Evolutionary conservation across 345 rosid genomes (phyloP), one percentile per base, ranked within the genome.

Genomic region (Eucalyptus regnans): DNA sequence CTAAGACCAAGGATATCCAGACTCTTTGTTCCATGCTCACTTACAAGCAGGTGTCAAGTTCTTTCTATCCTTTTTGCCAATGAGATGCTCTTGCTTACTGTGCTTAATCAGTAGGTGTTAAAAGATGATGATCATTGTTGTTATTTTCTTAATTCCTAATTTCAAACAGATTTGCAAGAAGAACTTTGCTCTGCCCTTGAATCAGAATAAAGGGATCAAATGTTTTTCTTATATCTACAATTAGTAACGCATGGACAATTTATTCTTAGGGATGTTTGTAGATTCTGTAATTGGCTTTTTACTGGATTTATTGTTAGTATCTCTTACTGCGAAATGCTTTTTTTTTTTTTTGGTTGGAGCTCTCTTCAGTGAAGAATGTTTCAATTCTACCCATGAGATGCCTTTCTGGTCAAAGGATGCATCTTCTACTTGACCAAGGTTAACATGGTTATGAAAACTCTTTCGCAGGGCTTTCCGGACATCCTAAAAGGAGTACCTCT

Each of bases 11-110:
- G 89, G 99, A 98, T 88, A 90, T 96, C 85, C 95, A 93, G 89
- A 95, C 99, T 52, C 98, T 97, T 48, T 97, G 98, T 89, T 96
- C 99, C 88, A 98, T 98, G 99, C 99, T 98, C 68, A 92, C 99
- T 11, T 97, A 98, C 92, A 97, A 95, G 90, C 99, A 93, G 96
- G 99, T 98, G 90, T 37, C 48, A 6, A 76, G 83, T 37, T 8
- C 80, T 79, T 43, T 68, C 66, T 44, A 12, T 87, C 48, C 56
- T 16, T 44, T 64, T 17, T 81, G 84, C 52, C 43, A 50, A 76
- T 76, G 83, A 41, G 46, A 76, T 76, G 27, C 83, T 76, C 46
- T 41, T 37, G 83, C 83, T 20, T 37, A 71, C 44, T 37, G 81
- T 71, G 46, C 81, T 37, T 71, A 37, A 71, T 71, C 27, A 14